These are phyloP conservation scores for Aspergillus awamori DNA, from an alignment of 2,329 filamentous ascomycete species.

Conservation along the genomic window DNA sequence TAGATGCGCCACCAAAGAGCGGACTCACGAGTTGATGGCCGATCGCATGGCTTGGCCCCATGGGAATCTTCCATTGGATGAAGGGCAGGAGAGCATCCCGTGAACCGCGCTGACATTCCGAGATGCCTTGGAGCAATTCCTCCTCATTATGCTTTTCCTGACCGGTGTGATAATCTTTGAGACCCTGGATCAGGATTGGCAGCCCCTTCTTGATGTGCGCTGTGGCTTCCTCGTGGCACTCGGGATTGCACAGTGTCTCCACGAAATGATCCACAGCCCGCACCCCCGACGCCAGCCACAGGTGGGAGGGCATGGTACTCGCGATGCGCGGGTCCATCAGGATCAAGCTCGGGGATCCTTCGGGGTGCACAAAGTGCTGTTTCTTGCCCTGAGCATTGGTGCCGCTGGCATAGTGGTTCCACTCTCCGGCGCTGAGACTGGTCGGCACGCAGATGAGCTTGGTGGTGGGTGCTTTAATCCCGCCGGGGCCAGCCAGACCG, in stretches of 20 bases:
- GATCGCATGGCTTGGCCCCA: constrained; percentile 4
- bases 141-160: not conserved
- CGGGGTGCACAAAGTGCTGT: constrained; percentile 1
- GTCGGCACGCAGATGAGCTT: constrained; percentile 9
- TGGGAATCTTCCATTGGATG: constrained; percentile 6
- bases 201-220: not conserved
- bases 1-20: too few species aligned
- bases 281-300: constrained; percentile 8
- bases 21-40: constrained; percentile 6
- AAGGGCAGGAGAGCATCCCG: not conserved
- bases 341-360: constrained; percentile 4
- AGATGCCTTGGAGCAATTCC: constrained; percentile 3
- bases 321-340: constrained; percentile 8
- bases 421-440: constrained; percentile 4
- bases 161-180: not conserved
- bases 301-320: not conserved
- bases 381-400: constrained; percentile 1
- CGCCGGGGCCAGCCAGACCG: constrained; percentile 1
- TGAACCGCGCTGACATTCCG: constrained; percentile 7
- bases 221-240: constrained; percentile 4
- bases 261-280: constrained; percentile 6
- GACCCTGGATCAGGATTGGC: not conserved
- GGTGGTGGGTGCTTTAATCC: not conserved
- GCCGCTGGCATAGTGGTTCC: constrained; percentile 2
- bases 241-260: not conserved